phyloP scores from a whole-genome alignment of 2,329 filamentous ascomycete genomes.

The Fusarium sp. region DNA sequence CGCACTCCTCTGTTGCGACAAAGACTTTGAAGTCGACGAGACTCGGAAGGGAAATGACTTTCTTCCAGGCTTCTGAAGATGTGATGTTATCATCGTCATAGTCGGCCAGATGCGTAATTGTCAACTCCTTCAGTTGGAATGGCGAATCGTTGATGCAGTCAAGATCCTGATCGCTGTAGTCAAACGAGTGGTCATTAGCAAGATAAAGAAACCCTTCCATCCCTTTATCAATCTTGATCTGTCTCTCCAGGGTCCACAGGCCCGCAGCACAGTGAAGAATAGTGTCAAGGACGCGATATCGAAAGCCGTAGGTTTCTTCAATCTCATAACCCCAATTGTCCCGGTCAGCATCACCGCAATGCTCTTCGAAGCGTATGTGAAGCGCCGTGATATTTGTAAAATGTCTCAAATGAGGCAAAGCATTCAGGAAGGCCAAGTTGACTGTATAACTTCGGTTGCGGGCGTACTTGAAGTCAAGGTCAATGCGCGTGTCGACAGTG shows the following conservation, averaged over 20 bases:
- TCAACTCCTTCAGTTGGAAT: conserved; percentile 21
- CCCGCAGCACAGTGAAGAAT: conserved; percentile 32
- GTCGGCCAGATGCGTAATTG: conserved; percentile 31
- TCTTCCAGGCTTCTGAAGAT: conserved; percentile 14
- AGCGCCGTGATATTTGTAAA: background rate
- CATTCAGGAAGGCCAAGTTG: conserved; percentile 9
- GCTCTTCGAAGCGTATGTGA: conserved; percentile 21
- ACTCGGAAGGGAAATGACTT: background rate
- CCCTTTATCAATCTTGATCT: conserved; percentile 8
- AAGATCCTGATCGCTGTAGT: conserved; percentile 1
- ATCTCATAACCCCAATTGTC: rapidly evolving
- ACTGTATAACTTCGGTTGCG: background rate
- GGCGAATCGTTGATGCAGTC: background rate
- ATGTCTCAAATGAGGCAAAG: background rate
- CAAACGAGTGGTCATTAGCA: rapidly evolving
- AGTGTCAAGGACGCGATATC: conserved; percentile 33
- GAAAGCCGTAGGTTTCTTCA: conserved; percentile 23
- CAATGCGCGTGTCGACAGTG: conserved; percentile 32
- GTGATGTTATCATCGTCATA: background rate
- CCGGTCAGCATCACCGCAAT: conserved; percentile 3
- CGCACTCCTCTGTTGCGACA: background rate
- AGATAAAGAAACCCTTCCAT: background rate
- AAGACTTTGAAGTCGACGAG: conserved; percentile 19
- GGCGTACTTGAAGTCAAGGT: conserved; percentile 3
- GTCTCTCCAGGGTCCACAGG: conserved; percentile 23